phyloP scores from a whole-genome alignment of 2,329 filamentous ascomycete species.

The Sporothrix variecibatus region DNA sequence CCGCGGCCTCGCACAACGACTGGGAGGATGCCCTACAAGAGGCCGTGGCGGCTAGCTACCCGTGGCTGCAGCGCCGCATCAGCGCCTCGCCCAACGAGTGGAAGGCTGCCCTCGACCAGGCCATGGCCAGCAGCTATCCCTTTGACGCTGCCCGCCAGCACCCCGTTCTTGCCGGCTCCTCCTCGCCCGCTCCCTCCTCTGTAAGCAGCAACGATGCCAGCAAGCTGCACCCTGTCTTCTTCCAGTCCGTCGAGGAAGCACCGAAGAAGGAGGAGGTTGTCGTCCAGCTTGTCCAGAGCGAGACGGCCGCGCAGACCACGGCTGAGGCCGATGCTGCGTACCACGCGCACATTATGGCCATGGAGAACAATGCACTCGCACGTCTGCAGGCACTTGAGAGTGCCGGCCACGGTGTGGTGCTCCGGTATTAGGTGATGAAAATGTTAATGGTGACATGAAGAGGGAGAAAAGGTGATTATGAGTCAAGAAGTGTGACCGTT shows the following conservation, averaged over 20 bases:
- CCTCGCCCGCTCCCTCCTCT: slow-evolving; percentile 29
- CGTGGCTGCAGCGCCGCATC: slow-evolving; percentile 29
- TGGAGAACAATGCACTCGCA: slow-evolving; percentile 33
- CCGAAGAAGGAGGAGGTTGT: background rate
- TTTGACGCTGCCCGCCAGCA: slow-evolving; percentile 39
- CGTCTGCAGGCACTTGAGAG: slow-evolving; percentile 32
- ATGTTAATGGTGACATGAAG: background rate
- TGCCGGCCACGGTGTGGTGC: slow-evolving; percentile 28
- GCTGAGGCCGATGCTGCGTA: slow-evolving; percentile 31
- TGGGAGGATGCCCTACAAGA: slow-evolving; percentile 43
- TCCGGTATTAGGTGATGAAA: slow-evolving; percentile 27
- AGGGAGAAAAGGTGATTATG: background rate
- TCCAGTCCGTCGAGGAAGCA: slow-evolving; percentile 29
- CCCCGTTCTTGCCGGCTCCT: slow-evolving; percentile 39
- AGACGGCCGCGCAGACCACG: background rate
- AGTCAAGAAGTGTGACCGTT: background rate
- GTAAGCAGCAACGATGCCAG: slow-evolving; percentile 31
- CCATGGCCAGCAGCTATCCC: slow-evolving; percentile 38
- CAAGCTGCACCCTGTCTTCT: slow-evolving; percentile 39
- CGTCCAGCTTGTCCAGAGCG: slow-evolving; percentile 11
- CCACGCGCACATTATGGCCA: slow-evolving; percentile 34
- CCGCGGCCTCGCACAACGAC: slow-evolving; percentile 31
- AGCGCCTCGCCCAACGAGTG: slow-evolving; percentile 38
- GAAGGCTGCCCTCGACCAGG: slow-evolving; percentile 43
- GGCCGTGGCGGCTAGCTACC: slow-evolving; percentile 38